phyloP scores from a whole-genome alignment of 2,329 filamentous ascomycete genomes.

The Botrytis cinerea region DNA sequence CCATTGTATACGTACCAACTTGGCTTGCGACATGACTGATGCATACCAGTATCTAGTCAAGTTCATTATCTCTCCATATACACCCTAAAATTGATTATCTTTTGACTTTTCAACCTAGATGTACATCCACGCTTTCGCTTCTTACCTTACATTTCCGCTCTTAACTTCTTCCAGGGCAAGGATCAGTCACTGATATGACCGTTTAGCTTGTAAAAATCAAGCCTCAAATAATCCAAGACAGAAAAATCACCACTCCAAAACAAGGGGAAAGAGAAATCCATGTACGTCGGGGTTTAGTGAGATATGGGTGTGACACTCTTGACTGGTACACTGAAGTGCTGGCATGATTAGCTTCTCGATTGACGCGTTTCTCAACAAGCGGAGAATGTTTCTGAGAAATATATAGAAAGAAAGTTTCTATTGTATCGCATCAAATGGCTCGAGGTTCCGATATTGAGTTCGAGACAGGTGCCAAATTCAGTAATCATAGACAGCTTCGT shows the following conservation, averaged over 20 bases:
- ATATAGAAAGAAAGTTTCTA: not conserved
- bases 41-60: not conserved
- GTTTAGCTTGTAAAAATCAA: not conserved
- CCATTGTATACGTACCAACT: fast-evolving
- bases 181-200: no score
- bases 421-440: no score
- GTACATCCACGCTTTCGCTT: not conserved
- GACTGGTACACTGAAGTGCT: not conserved
- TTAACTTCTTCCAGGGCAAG: no score
- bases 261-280: fast-evolving
- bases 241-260: not conserved
- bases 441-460: no score
- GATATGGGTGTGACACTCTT: not conserved
- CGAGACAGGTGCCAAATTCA: not conserved
- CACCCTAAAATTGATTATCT: not conserved
- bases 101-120: not conserved
- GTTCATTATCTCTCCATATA: not conserved
- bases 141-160: no score
- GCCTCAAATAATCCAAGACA: not conserved
- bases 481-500: not conserved
- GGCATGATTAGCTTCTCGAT: not conserved
- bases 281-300: not conserved
- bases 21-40: not conserved
- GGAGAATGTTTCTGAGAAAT: not conserved
- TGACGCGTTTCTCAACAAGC: not conserved